phyloP scores from a whole-genome alignment of 352 stramenopile species.

The Globisporangium cylindrosporum region DNA sequence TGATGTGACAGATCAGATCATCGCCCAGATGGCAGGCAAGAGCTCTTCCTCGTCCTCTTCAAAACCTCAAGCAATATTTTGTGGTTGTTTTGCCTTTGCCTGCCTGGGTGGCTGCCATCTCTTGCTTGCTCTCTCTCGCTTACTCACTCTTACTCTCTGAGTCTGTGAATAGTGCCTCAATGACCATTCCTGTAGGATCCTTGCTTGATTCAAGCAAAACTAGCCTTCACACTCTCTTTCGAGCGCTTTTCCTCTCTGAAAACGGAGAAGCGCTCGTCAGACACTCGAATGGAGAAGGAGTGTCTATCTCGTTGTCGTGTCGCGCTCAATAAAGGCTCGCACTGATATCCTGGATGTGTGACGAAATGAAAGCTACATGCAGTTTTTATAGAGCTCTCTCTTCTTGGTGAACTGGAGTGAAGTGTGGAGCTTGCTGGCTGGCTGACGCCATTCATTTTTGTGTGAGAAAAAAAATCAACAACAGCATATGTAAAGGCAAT shows the following conservation, averaged over 20 bases:
- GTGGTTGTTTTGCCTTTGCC: background rate
- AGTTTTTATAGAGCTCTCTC: too few relatives aligned
- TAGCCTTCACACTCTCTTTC: background rate
- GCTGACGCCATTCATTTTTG: too few relatives aligned
- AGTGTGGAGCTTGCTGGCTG: too few relatives aligned
- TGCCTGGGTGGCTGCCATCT: background rate
- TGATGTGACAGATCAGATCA: slow-evolving; percentile 14
- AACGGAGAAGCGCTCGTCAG: background rate
- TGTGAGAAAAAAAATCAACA: too few relatives aligned
- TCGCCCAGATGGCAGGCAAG: background rate
- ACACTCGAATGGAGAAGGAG: background rate
- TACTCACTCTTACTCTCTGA: background rate
- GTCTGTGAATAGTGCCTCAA: background rate
- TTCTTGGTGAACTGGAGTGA: too few relatives aligned
- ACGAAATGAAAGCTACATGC: background rate
- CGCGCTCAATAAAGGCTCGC: too few relatives aligned
- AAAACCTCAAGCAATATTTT: background rate
- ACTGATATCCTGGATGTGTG: background rate
- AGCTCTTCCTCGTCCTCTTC: background rate
- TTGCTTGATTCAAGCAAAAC: background rate
- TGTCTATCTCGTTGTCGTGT: background rate
- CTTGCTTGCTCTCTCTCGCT: background rate
- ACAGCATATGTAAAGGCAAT: background rate
- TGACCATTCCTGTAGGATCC: background rate
- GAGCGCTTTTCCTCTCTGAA: background rate